These are phyloP conservation scores for Elongisporangium senticosum DNA, from an alignment of 352 stramenopile species.

Conservation along the genomic window DNA sequence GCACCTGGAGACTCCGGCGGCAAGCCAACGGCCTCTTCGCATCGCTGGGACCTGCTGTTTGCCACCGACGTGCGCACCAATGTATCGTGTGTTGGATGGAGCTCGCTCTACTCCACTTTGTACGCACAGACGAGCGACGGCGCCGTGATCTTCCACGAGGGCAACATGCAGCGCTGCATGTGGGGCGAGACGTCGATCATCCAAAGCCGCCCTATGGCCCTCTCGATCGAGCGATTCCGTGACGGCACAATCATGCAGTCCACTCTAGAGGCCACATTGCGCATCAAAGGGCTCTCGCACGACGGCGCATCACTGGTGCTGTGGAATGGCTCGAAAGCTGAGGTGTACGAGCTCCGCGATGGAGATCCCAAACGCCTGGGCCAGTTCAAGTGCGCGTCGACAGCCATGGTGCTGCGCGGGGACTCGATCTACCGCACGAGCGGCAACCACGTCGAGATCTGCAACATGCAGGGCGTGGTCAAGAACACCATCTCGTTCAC, in stretches of 20 bases:
- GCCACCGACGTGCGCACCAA: slow-evolving; percentile 38
- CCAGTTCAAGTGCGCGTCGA: slow-evolving; percentile 74
- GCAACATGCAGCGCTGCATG: slow-evolving; percentile 77
- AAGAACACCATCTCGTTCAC: slow-evolving; percentile 89
- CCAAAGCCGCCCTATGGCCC: slow-evolving; percentile 60
- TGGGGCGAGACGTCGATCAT: slow-evolving; percentile 82
- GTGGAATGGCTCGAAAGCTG: slow-evolving; percentile 81
- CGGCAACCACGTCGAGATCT: slow-evolving; percentile 85
- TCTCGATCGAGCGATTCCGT: slow-evolving; percentile 75
- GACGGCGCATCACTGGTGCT: slow-evolving; percentile 69
- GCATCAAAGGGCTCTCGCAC: slow-evolving; percentile 84
- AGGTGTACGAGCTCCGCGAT: slow-evolving; percentile 86
- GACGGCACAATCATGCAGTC: slow-evolving; percentile 67
- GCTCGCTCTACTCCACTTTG: slow-evolving; percentile 45
- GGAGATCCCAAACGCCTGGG: slow-evolving; percentile 45
- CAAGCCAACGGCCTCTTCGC: slow-evolving; percentile 9
- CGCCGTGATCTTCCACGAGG: slow-evolving; percentile 81
- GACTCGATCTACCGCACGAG: slow-evolving; percentile 87
- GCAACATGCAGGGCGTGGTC: slow-evolving; percentile 81
- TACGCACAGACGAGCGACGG: slow-evolving; percentile 66
- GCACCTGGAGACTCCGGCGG: neutral
- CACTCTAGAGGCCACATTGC: slow-evolving; percentile 52
- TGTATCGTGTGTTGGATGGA: slow-evolving; percentile 68
- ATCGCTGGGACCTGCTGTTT: slow-evolving; percentile 73
- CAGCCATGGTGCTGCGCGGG: slow-evolving; percentile 65